A percentile compares a stretch with the other conserved stretches of the same genome.
phyloP scores from a whole-genome alignment of 1,284 basidiomycete genomes.

The Marasmius tenuissimus region DNA sequence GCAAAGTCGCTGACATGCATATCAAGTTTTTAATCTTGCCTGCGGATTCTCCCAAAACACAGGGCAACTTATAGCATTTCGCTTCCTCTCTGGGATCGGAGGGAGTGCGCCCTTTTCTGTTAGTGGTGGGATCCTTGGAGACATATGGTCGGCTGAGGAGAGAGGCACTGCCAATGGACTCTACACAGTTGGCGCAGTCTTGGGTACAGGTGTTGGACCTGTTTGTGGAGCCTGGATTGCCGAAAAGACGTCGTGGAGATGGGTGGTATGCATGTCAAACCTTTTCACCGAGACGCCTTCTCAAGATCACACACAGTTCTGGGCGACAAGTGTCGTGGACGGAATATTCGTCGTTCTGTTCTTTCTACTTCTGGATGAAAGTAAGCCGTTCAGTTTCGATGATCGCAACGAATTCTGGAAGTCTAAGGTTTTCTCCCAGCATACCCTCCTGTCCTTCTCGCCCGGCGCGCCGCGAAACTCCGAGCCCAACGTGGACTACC shows the following conservation, averaged over 20 bases:
- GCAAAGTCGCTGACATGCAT: neutral
- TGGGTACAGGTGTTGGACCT: slow-evolving; percentile 66
- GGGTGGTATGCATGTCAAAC: slow-evolving; percentile 44
- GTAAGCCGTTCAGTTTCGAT: neutral
- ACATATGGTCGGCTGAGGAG: slow-evolving; percentile 66
- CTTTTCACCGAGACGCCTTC: neutral
- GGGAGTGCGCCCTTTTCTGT: slow-evolving; percentile 66
- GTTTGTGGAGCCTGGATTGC: slow-evolving; percentile 63
- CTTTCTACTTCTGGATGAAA: neutral
- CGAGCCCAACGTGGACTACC: neutral
- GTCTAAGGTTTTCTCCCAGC: neutral
- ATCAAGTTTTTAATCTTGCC: slow-evolving; percentile 55
- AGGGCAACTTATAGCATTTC: slow-evolving; percentile 59
- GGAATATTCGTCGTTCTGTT: slow-evolving; percentile 19
- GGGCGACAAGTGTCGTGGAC: slow-evolving; percentile 56
- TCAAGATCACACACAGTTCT: slow-evolving; percentile 41
- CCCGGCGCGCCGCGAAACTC: neutral
- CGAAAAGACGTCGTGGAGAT: slow-evolving; percentile 59
- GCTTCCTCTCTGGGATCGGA: slow-evolving; percentile 62
- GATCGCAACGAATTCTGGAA: neutral
- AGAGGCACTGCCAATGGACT: slow-evolving; percentile 65
- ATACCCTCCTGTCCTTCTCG: neutral
- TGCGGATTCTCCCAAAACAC: slow-evolving; percentile 65
- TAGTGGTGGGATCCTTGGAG: slow-evolving; percentile 68
- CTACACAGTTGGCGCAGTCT: slow-evolving; percentile 63